Conservation (phyloP, 2,329 filamentous ascomycete species). For the Chaetomium strumarium region DNA sequence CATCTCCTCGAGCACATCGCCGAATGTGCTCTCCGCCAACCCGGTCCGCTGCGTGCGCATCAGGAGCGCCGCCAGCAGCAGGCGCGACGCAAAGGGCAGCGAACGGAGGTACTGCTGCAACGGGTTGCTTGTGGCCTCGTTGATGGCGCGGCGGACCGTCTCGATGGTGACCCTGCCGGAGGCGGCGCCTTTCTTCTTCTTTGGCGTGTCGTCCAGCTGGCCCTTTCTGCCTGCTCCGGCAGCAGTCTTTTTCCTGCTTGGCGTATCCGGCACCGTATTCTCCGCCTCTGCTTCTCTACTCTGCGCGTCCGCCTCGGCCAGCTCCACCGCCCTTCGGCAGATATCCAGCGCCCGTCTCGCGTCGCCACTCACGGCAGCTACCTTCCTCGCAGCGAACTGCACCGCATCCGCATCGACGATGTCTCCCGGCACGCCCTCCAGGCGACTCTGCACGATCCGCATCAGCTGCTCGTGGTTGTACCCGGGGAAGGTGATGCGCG, state of each 20-base stretch:
- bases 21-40: conserved; percentile 78
- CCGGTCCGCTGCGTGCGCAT: conserved; percentile 76
- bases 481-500: conserved; percentile 91
- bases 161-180: conserved; percentile 74
- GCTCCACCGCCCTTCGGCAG: conserved; percentile 87
- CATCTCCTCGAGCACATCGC: conserved; percentile 84
- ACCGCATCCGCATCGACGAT: conserved; percentile 91
- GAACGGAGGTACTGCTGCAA: conserved; percentile 82
- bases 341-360: conserved; percentile 90
- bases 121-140: conserved; percentile 88
- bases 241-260: conserved; percentile 47
- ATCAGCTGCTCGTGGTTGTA: conserved; percentile 97
- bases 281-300: conserved; percentile 27
- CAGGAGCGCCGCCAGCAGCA: conserved; percentile 78
- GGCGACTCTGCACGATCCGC: conserved; percentile 91
- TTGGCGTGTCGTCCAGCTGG: conserved; percentile 26
- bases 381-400: conserved; percentile 93
- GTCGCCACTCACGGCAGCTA: conserved; percentile 92
- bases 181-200: conserved; percentile 34
- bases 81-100: conserved; percentile 74
- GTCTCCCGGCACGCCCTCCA: conserved; percentile 79
- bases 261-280: conserved; percentile 40
- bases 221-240: conserved; percentile 19
- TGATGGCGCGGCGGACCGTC: conserved; percentile 90
- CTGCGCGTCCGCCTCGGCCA: conserved; percentile 69